These are phyloP conservation scores for Calonectria hongkongensis DNA, from an alignment of 2,329 filamentous ascomycete species.

Conservation along the genomic window DNA sequence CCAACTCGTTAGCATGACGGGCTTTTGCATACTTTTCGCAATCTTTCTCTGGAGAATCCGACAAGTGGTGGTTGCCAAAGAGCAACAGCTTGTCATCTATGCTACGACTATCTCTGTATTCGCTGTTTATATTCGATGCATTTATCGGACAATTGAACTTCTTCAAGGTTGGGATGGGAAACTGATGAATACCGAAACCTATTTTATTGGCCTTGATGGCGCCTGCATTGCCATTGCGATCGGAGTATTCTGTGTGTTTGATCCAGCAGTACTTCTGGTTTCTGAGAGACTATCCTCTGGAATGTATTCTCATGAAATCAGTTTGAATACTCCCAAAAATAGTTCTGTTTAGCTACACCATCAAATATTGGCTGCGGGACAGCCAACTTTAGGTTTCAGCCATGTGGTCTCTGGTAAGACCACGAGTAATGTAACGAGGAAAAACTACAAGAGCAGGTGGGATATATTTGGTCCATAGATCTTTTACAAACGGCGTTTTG, in stretches of 20 bases:
- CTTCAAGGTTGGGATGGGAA: conserved; percentile 35
- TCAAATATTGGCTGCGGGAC: too few relatives aligned
- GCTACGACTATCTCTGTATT: conserved; percentile 19
- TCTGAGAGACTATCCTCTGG: too few relatives aligned
- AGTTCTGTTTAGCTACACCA: too few relatives aligned
- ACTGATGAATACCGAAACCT: conserved; percentile 32
- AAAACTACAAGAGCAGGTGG: too few relatives aligned
- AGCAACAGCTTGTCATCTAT: conserved; percentile 11
- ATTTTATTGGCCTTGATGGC: conserved; percentile 28
- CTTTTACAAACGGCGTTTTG: too few relatives aligned
- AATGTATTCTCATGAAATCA: too few relatives aligned
- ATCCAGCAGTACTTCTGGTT: conserved; percentile 12
- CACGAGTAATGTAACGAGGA: too few relatives aligned
- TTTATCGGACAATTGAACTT: conserved; percentile 35
- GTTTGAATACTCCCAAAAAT: too few relatives aligned
- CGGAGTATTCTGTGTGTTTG: conserved; percentile 27
- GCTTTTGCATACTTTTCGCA: conserved; percentile 13
- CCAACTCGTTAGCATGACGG: conserved; percentile 11
- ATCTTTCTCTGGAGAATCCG: conserved; percentile 23
- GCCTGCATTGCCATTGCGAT: conserved; percentile 22
- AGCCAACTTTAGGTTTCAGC: too few relatives aligned
- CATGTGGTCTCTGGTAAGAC: too few relatives aligned
- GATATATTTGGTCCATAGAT: too few relatives aligned
- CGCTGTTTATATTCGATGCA: conserved; percentile 30
- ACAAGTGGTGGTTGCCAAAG: background rate